Percentiles rank a stretch among this genome's conserved stretches.
These are phyloP conservation scores for Barnettozyma wickerhamii DNA, from an alignment of 805 yeast species.

Conservation along the genomic window DNA sequence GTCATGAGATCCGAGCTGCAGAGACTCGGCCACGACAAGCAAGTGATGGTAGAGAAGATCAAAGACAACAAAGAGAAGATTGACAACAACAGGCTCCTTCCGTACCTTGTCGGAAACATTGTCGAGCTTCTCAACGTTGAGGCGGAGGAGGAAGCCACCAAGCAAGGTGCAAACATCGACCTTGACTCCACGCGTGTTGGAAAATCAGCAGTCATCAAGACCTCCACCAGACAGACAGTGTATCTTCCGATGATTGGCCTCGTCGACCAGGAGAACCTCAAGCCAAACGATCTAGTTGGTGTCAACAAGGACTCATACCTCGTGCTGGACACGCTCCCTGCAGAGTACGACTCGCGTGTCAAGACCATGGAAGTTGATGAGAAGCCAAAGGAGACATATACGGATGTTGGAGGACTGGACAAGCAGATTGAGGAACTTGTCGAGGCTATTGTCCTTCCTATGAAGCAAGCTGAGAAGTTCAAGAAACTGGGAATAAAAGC, in stretches of 20 bases:
- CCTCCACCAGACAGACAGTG: constrained; percentile 96
- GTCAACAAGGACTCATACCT: constrained; percentile 96
- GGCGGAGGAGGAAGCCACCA: constrained; percentile 74
- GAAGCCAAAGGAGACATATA: constrained; percentile 94
- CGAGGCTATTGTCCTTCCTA: constrained; percentile 97
- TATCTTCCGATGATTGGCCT: constrained; percentile 93
- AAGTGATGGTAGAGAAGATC: constrained; percentile 88
- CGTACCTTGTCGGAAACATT: constrained; percentile 93
- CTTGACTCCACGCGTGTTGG: constrained; percentile 88
- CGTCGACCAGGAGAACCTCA: constrained; percentile 85
- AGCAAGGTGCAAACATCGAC: constrained; percentile 93
- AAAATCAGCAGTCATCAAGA: constrained; percentile 96
- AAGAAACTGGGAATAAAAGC: constrained; percentile 92
- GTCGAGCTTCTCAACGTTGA: constrained; percentile 89
- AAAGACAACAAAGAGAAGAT: constrained; percentile 96
- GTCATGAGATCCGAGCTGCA: constrained; percentile 91
- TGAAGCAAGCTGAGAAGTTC: constrained; percentile 97
- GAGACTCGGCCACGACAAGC: constrained; percentile 86
- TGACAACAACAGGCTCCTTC: constrained; percentile 91
- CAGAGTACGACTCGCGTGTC: constrained; percentile 96
- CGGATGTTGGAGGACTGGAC: constrained; percentile 97
- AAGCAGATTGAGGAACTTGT: constrained; percentile 97
- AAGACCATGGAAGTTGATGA: constrained; percentile 99
- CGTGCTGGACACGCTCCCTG: constrained; percentile 89
- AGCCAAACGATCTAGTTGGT: constrained; percentile 97